phyloP scores from a whole-genome alignment of 768 basidiomycete genomes.

The Trametes gibbosa region DNA sequence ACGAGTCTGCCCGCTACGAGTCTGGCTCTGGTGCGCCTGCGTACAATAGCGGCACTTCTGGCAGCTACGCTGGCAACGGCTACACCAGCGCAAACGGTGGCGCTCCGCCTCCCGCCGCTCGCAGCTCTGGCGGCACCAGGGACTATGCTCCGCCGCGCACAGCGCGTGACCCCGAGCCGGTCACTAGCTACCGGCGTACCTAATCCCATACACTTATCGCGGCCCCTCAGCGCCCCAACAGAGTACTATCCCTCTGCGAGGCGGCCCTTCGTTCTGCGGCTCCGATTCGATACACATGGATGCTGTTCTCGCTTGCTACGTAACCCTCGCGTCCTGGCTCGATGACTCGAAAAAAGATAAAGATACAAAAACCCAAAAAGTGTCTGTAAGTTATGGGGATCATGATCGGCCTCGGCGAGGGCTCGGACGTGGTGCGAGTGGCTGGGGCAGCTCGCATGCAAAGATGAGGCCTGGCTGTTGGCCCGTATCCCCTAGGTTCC shows the following conservation, averaged over 20 bases:
- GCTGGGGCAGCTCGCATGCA: not conserved
- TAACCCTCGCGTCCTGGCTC: not conserved
- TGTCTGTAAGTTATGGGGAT: not conserved
- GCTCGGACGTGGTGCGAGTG: not conserved
- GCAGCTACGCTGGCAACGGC: constrained; percentile 45
- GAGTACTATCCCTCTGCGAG: not conserved
- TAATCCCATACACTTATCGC: constrained; percentile 1
- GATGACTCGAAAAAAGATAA: not conserved
- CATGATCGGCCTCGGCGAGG: not conserved
- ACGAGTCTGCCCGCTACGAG: constrained; percentile 49
- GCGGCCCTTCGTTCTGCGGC: not conserved
- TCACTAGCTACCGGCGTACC: constrained; percentile 28
- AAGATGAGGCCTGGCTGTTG: not conserved
- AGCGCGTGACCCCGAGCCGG: constrained; percentile 35
- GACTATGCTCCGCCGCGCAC: constrained; percentile 37
- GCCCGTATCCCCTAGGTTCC: no score
- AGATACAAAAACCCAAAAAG: not conserved
- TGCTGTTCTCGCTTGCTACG: not conserved
- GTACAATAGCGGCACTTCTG: constrained; percentile 28
- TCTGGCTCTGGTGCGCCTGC: constrained; percentile 25
- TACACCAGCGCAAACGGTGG: constrained; percentile 37
- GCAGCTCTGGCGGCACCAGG: constrained; percentile 33
- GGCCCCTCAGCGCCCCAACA: not conserved
- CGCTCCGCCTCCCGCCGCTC: constrained; percentile 29
- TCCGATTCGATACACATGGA: not conserved